Percentiles rank a stretch among this genome's conserved stretches.
Conservation (phyloP, 495 filamentous ascomycete species). For the Aspergillus indologenus region DNA sequence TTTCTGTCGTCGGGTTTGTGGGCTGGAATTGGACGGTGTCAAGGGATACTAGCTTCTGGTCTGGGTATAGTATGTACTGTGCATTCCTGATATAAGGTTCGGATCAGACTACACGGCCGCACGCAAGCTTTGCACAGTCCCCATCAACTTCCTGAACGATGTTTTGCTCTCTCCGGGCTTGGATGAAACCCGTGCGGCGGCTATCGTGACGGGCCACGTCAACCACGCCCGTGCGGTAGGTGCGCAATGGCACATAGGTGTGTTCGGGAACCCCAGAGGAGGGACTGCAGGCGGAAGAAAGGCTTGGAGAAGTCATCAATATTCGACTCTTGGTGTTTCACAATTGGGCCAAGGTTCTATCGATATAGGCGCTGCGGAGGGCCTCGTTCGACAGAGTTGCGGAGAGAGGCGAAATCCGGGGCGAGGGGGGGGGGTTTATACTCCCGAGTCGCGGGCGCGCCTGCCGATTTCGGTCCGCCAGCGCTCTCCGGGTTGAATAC, state of each 20-base stretch:
- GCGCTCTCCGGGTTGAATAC: no score
- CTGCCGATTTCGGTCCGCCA: no score
- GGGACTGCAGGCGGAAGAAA: constrained; percentile 7
- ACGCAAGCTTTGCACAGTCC: constrained; percentile 24
- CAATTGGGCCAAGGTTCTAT: constrained; percentile 24
- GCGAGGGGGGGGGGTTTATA: constrained; percentile 21
- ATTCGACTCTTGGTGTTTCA: constrained; percentile 13
- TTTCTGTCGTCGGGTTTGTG: constrained; percentile 80
- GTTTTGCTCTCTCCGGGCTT: constrained; percentile 27
- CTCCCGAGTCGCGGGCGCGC: no score
- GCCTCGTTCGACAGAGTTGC: constrained; percentile 15
- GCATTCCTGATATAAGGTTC: no score
- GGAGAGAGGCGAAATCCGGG: constrained; percentile 17
- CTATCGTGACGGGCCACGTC: constrained; percentile 20
- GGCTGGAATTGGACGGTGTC: constrained; percentile 78
- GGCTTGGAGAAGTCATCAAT: constrained; percentile 12
- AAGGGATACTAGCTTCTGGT: no score
- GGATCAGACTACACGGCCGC: constrained; percentile 7
- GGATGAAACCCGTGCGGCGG: constrained; percentile 15
- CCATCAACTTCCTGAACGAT: constrained; percentile 19
- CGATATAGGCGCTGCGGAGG: constrained; percentile 15
- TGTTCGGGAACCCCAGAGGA: constrained; percentile 12
- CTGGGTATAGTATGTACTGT: no score
- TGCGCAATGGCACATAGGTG: constrained; percentile 11
- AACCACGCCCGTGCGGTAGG: constrained; percentile 17